Conservation (phyloP, 2,329 filamentous ascomycete species). For the Penicillium paneum region DNA sequence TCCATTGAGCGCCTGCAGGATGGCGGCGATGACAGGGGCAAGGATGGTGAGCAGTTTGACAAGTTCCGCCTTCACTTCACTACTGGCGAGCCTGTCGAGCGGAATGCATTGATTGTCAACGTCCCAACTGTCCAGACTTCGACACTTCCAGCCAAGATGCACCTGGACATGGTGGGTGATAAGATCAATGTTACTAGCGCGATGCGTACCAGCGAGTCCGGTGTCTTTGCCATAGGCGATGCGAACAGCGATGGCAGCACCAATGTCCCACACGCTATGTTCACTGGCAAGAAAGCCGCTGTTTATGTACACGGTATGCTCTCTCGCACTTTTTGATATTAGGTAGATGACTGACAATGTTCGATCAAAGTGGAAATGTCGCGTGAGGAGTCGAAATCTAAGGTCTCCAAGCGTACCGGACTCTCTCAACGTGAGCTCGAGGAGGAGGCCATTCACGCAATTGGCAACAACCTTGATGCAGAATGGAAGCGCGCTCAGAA, state of each 20-base stretch:
- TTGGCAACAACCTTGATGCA: slow-evolving; percentile 32
- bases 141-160: slow-evolving; percentile 47
- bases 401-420: slow-evolving; percentile 29
- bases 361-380: slow-evolving; percentile 31
- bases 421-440: slow-evolving; percentile 24
- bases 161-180: slow-evolving; percentile 46
- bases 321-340: slow-evolving; percentile 1
- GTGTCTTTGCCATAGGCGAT: slow-evolving; percentile 59
- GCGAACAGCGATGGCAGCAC: slow-evolving; percentile 59
- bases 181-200: slow-evolving; percentile 48
- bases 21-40: slow-evolving; percentile 28
- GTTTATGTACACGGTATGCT: slow-evolving; percentile 56
- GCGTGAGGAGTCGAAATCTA: slow-evolving; percentile 30
- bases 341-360: background rate
- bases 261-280: slow-evolving; percentile 62
- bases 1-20: slow-evolving; percentile 48
- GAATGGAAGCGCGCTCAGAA: slow-evolving; percentile 20
- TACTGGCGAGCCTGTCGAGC: slow-evolving; percentile 45
- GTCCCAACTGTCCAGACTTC: slow-evolving; percentile 51
- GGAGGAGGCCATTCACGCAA: slow-evolving; percentile 27
- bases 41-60: slow-evolving; percentile 47
- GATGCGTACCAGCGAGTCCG: slow-evolving; percentile 51
- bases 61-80: slow-evolving; percentile 55
- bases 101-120: slow-evolving; percentile 54
- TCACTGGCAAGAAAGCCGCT: slow-evolving; percentile 56